Conservation (phyloP, 345 rosid genomes). For the Brassica carinata region DNA sequence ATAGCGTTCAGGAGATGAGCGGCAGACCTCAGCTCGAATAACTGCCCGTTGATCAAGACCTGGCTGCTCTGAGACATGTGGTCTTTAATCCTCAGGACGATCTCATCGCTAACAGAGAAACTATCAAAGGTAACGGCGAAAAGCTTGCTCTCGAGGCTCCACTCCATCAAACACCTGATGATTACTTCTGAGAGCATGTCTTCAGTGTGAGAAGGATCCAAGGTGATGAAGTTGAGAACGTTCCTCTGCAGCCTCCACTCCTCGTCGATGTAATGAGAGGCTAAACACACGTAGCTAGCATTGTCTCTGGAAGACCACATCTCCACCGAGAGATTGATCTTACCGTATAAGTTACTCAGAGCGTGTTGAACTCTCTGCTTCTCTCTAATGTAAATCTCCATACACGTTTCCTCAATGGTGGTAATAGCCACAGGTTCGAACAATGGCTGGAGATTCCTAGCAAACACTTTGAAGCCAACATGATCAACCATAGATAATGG, state of each 20-base stretch:
- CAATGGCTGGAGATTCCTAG: conserved; percentile 87
- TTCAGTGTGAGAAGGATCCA: conserved; percentile 76
- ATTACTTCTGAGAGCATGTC: conserved; percentile 90
- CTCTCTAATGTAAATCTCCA: conserved; percentile 76
- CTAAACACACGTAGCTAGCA: conserved; percentile 61
- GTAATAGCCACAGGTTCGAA: conserved; percentile 67
- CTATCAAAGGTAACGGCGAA: conserved; percentile 83
- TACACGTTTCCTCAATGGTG: conserved; percentile 64
- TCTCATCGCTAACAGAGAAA: conserved; percentile 62
- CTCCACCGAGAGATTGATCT: conserved; percentile 75
- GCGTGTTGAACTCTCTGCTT: conserved; percentile 69
- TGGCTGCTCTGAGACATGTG: conserved; percentile 64
- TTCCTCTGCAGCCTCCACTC: conserved; percentile 85
- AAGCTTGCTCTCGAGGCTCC: conserved; percentile 86
- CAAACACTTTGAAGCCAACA: conserved; percentile 85
- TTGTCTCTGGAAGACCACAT: conserved; percentile 74
- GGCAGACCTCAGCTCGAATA: conserved; percentile 73
- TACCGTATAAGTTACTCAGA: conserved; percentile 62
- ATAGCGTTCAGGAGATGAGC: conserved; percentile 64
- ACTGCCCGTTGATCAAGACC: conserved; percentile 58
- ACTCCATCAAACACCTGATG: conserved; percentile 69
- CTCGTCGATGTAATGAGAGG: conserved; percentile 73
- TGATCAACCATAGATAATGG: conserved; percentile 87
- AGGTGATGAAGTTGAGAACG: conserved; percentile 74
- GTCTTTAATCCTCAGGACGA: conserved; percentile 63